These are phyloP conservation scores for Sutorius australiensis DNA, from an alignment of 768 basidiomycete genomes.

Conservation along the genomic window DNA sequence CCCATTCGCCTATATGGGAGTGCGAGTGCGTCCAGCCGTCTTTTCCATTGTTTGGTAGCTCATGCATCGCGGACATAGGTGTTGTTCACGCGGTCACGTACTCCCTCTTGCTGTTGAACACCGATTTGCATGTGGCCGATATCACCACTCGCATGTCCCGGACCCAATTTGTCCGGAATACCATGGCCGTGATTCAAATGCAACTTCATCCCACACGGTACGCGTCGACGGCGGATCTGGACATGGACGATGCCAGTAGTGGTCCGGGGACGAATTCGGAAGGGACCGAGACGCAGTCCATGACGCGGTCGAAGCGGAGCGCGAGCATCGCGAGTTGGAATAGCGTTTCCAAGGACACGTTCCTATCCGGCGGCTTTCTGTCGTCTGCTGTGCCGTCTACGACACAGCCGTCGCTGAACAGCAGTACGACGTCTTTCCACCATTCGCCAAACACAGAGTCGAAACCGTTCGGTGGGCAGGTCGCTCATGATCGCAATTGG, in stretches of 20 bases:
- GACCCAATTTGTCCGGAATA: conserved; percentile 88
- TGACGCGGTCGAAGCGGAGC: conserved; percentile 64
- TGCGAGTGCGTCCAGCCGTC: conserved; percentile 55
- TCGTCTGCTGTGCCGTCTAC: conserved; percentile 35
- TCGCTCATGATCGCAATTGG: conserved; percentile 67
- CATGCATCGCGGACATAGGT: conserved; percentile 41
- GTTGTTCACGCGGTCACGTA: conserved; percentile 95
- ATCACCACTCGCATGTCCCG: conserved; percentile 86
- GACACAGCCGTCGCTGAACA: conserved; percentile 43
- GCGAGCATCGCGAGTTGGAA: conserved; percentile 85
- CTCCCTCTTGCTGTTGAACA: conserved; percentile 90
- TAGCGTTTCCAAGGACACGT: conserved; percentile 63
- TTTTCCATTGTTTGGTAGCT: not conserved
- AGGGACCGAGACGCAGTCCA: conserved; percentile 45
- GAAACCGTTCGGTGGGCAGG: conserved; percentile 34
- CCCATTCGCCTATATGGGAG: conserved; percentile 76
- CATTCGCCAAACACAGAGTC: conserved; percentile 41
- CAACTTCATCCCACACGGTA: conserved; percentile 59
- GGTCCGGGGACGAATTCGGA: conserved; percentile 54
- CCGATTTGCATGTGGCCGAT: conserved; percentile 95
- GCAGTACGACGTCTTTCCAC: conserved; percentile 64
- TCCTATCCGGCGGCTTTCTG: conserved; percentile 38
- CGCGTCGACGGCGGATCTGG: conserved; percentile 59
- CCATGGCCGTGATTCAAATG: conserved; percentile 79
- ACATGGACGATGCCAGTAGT: conserved; percentile 64